Percentiles rank a stretch among this genome's conserved stretches.
Evolutionary conservation across 1,284 basidiomycete genomes (phyloP).

Genomic region (Apiotrichum veenhuisii): DNA sequence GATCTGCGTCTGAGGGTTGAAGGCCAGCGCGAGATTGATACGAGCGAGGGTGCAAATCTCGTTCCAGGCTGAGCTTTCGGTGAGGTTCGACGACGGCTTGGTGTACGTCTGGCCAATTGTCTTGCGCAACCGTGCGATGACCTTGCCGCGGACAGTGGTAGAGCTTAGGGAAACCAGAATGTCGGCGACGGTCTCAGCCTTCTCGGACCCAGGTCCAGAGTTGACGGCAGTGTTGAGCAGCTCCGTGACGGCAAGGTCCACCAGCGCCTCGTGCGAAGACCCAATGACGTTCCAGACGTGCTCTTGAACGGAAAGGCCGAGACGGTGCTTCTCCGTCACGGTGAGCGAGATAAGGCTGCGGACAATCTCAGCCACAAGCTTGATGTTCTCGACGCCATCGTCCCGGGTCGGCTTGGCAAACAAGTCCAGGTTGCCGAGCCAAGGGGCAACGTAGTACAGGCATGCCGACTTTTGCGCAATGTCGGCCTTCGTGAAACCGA

Average conservation of each 20-base stretch:
- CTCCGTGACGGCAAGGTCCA: constrained; percentile 72
- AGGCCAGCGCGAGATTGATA: constrained; percentile 66
- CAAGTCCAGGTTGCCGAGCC: constrained; percentile 71
- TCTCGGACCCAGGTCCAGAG: constrained; percentile 67
- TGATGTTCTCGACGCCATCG: constrained; percentile 32
- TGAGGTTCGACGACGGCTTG: constrained; percentile 60
- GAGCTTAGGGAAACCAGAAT: constrained; percentile 70
- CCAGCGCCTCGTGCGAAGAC: constrained; percentile 61
- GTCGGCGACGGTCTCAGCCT: constrained; percentile 71
- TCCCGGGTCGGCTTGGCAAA: constrained; percentile 66
- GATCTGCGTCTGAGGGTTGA: constrained; percentile 60
- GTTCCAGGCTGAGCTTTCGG: constrained; percentile 72
- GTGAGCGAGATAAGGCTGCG: constrained; percentile 71
- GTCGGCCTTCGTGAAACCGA: constrained; percentile 56
- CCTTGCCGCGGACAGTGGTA: constrained; percentile 69
- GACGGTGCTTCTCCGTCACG: constrained; percentile 61
- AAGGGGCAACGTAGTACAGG: constrained; percentile 75
- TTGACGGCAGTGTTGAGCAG: constrained; percentile 73
- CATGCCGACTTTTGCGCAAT: constrained; percentile 65
- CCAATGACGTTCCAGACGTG: constrained; percentile 72
- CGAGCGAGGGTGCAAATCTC: constrained; percentile 77
- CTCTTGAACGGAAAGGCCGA: constrained; percentile 64
- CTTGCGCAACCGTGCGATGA: constrained; percentile 75
- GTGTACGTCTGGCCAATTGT: constrained; percentile 68
- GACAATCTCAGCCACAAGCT: constrained; percentile 65